phyloP scores from a whole-genome alignment of 2,329 filamentous ascomycete species.

The Aspergillus sp. region DNA sequence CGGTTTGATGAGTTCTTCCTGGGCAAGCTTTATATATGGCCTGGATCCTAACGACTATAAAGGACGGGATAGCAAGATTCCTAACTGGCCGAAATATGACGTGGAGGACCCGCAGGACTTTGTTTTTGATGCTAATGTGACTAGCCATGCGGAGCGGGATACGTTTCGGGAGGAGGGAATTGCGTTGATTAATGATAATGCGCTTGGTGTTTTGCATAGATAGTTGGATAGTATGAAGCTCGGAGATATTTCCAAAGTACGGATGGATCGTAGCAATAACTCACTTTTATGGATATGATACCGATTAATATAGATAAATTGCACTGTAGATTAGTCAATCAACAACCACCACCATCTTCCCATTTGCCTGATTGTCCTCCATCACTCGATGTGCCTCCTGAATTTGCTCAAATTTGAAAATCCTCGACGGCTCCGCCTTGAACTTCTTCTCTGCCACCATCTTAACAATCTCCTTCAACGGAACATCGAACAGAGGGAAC shows the following conservation, averaged over 20 bases:
- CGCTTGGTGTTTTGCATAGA: neutral
- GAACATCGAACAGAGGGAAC: constrained; percentile 37
- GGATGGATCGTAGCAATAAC: too few relatives aligned
- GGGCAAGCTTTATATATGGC: constrained; percentile 10
- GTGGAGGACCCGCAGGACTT: neutral
- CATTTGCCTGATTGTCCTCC: constrained; percentile 8
- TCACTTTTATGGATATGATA: too few relatives aligned
- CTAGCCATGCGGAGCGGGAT: constrained; percentile 7
- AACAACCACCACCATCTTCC: constrained; percentile 10
- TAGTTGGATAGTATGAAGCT: neutral
- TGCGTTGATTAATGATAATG: constrained; percentile 1
- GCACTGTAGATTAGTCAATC: too few relatives aligned
- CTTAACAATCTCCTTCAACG: constrained; percentile 38
- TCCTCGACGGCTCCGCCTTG: neutral
- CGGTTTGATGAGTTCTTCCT: constrained; percentile 11
- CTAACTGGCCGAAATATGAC: constrained; percentile 10
- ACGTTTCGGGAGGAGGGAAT: constrained; percentile 6
- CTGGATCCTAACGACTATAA: constrained; percentile 6
- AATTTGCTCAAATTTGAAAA: constrained; percentile 6
- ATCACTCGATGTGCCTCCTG: constrained; percentile 9
- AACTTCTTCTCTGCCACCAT: constrained; percentile 37
- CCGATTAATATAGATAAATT: too few relatives aligned
- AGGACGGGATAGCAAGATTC: neutral
- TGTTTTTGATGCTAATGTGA: constrained; percentile 9
- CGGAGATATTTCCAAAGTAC: too few relatives aligned